phyloP scores from a whole-genome alignment of 2,329 filamentous ascomycete genomes.

The Lachnellula arida region DNA sequence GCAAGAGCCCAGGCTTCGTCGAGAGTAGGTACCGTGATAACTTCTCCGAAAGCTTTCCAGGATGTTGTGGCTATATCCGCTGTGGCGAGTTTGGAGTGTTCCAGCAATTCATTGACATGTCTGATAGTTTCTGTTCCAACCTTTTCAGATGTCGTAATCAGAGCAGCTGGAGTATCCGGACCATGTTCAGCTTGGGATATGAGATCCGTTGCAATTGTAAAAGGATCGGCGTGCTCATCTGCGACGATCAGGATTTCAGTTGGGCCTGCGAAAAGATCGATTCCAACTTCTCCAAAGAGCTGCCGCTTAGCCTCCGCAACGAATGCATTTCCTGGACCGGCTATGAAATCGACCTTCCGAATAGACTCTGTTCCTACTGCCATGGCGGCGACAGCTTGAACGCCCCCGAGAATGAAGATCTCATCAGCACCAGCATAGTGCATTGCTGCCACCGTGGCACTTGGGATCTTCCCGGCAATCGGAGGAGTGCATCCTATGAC shows the following conservation, averaged over 20 bases:
- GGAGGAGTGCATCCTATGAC: constrained; percentile 50
- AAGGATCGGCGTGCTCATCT: constrained; percentile 43
- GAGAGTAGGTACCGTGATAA: constrained; percentile 38
- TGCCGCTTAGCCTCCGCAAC: constrained; percentile 51
- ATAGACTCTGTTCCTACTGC: constrained; percentile 46
- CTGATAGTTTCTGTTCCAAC: constrained; percentile 37
- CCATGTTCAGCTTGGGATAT: constrained; percentile 49
- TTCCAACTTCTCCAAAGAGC: constrained; percentile 49
- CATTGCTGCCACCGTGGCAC: constrained; percentile 47
- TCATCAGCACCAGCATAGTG: constrained; percentile 46
- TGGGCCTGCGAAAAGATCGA: constrained; percentile 49
- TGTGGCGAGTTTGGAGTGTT: constrained; percentile 35
- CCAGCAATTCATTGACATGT: constrained; percentile 36
- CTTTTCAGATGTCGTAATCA: constrained; percentile 43
- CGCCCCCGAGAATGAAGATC: constrained; percentile 47
- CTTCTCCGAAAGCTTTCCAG: constrained; percentile 44
- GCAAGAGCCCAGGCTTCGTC: constrained; percentile 42
- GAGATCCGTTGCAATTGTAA: constrained; percentile 42
- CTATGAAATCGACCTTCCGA: constrained; percentile 46
- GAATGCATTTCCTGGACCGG: constrained; percentile 50
- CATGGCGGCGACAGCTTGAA: constrained; percentile 50
- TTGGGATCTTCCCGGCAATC: constrained; percentile 43
- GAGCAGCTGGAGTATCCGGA: constrained; percentile 45
- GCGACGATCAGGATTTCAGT: constrained; percentile 49
- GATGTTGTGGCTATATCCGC: constrained; percentile 39